A percentile compares a stretch with the other conserved stretches of the same genome.
Evolutionary conservation across 352 stramenopile species (phyloP).

Genomic region (Phytophthora parvispora): DNA sequence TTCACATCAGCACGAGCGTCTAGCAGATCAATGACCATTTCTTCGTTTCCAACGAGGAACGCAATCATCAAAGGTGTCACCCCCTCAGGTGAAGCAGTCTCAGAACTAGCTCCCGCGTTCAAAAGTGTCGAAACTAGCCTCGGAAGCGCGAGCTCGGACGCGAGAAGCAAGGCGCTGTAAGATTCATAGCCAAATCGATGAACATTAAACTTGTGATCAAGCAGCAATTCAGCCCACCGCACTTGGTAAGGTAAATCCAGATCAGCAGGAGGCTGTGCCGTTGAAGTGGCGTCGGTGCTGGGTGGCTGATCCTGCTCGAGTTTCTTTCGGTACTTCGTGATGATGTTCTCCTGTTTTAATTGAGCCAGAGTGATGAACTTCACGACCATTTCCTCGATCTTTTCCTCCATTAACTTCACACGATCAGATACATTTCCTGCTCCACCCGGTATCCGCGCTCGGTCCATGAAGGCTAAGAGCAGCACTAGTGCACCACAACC

Average conservation of each 20-base stretch:
- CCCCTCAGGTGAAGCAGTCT: slow-evolving; percentile 39
- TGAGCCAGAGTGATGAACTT: slow-evolving; percentile 44
- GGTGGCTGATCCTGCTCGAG: slow-evolving; percentile 4
- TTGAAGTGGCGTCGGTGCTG: not conserved
- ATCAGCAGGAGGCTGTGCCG: not conserved
- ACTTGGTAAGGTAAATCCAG: slow-evolving; percentile 34
- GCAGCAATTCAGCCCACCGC: slow-evolving; percentile 54
- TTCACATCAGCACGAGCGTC: slow-evolving; percentile 51
- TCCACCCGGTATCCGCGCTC: slow-evolving; percentile 25
- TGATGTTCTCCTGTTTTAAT: slow-evolving; percentile 22
- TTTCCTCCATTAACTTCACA: slow-evolving; percentile 14
- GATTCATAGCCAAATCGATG: slow-evolving; percentile 58
- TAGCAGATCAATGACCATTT: slow-evolving; percentile 42
- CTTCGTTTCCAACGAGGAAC: slow-evolving; percentile 55
- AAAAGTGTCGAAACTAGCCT: slow-evolving; percentile 49
- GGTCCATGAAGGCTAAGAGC: slow-evolving; percentile 55
- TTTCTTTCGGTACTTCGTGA: slow-evolving; percentile 14
- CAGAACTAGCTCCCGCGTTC: slow-evolving; percentile 42
- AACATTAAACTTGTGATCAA: slow-evolving; percentile 52
- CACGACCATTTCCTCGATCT: slow-evolving; percentile 35
- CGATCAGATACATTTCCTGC: slow-evolving; percentile 2
- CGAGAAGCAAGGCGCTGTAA: slow-evolving; percentile 66
- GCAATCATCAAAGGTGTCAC: slow-evolving; percentile 72
- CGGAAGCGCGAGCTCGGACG: slow-evolving; percentile 50
- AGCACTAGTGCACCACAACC: slow-evolving; percentile 47